Base-by-base conservation (phyloP, 2,329 filamentous ascomycete species). In the Neofusicoccum sp. region DNA sequence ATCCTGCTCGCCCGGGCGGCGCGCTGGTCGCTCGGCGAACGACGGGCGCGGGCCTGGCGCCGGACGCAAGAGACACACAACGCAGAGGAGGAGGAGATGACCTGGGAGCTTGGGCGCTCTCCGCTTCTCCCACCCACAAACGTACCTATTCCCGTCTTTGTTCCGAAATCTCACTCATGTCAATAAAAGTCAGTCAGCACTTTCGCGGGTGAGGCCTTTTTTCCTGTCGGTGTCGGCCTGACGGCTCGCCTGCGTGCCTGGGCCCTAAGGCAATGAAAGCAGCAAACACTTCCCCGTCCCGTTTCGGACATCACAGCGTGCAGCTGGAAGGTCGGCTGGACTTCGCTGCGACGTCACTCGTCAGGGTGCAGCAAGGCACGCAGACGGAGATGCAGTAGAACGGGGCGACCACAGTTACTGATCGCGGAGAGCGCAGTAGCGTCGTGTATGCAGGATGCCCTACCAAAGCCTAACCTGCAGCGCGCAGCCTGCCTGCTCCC, bases 401-500 rank as follows among this genome's bases (percentile, higher is more conserved):
- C 28, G 29, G 29, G 12, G 11, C 14, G 36, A 22, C 34, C n/a
- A 22, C 5, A 50, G 48, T 14, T 36, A 36, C 6, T 50, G 48
- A 50, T 50, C 48, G 14, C 31, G 14, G 12, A n/a, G 3, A 14
- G 48, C 16, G 41, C 41, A 36, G 48, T 4, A 29, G n/a, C 44
- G 45, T 14, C 45, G 45, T 49, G 45, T 49, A 49, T 49, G 45
- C 45, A 33, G 45, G 45, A 29, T 49, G 45, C 45, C 45, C 45
- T 49, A 49, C 45, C 9, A 34, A 49, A 49, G 45, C 8, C 11
- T 33, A 49, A 49, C 45, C 28, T 49, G 45, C 45, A 49, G 45
- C 16, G 44, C 16, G 44, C 8, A 16, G 22, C 22, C 28, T 33
- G 3, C 28, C 5, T 6, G 8, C 16, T n/a, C 9, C 45, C 11